A percentile compares a stretch with the other conserved stretches of the same genome.
These are phyloP conservation scores for Hirsutella rhossiliensis DNA, from an alignment of 2,329 filamentous ascomycete species.

Conservation along the genomic window DNA sequence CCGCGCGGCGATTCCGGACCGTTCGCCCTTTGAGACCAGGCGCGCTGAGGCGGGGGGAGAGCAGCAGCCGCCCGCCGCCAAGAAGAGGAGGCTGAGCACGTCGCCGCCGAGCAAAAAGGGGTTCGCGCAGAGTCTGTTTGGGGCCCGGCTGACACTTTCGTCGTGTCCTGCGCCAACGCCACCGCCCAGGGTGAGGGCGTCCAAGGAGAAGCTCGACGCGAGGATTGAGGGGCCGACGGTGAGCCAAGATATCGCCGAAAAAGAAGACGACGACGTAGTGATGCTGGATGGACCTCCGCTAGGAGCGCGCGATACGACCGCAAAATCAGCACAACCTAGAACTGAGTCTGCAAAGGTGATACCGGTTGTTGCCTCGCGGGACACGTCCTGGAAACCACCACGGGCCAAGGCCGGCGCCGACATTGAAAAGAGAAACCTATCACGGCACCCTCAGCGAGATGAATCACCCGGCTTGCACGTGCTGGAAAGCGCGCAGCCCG, in stretches of 20 bases:
- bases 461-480: not conserved
- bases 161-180: slow-evolving; percentile 5
- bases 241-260: not conserved
- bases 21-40: slow-evolving; percentile 22
- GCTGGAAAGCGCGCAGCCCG: not conserved
- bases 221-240: not conserved
- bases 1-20: slow-evolving; percentile 17
- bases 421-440: not conserved
- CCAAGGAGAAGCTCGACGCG: slow-evolving; percentile 8
- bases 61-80: slow-evolving; percentile 11
- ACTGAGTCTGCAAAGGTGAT: not conserved
- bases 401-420: not conserved
- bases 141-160: slow-evolving; percentile 19
- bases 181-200: slow-evolving; percentile 6
- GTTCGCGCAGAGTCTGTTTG: slow-evolving; percentile 22
- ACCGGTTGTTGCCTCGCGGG: not conserved
- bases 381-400: not conserved
- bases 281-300: slow-evolving; percentile 2
- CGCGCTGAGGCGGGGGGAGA: slow-evolving; percentile 6
- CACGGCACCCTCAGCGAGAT: not conserved
- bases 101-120: slow-evolving; percentile 21
- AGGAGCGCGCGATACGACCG: not conserved
- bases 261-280: slow-evolving; percentile 4
- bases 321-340: not conserved
- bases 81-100: slow-evolving; percentile 14